phyloP scores from a whole-genome alignment of 2,329 filamentous ascomycete genomes.

The Pseudogymnoascus sp. region DNA sequence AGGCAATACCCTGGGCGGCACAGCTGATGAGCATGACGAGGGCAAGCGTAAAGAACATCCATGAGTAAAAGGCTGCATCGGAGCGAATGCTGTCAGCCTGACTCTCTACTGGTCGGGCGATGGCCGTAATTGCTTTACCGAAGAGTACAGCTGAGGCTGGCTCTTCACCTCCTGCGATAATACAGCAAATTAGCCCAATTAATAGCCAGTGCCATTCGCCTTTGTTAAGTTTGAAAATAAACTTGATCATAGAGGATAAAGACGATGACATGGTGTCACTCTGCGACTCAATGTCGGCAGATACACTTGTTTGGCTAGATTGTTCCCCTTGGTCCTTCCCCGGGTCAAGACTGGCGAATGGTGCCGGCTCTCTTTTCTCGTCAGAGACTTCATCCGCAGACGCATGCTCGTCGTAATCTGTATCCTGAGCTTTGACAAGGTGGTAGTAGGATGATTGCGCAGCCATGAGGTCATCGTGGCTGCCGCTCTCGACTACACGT shows the following conservation, averaged over 20 bases:
- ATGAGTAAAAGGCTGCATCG: conserved; percentile 39
- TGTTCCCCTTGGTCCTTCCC: conserved; percentile 21
- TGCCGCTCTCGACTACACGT: neutral
- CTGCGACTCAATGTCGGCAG: neutral
- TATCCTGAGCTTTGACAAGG: conserved; percentile 41
- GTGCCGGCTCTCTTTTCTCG: too few species aligned
- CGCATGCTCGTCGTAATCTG: conserved; percentile 17
- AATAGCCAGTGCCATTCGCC: too few species aligned
- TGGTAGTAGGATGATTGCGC: conserved; percentile 33
- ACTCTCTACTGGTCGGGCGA: too few species aligned
- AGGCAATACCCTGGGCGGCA: conserved; percentile 23
- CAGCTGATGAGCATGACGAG: conserved; percentile 33
- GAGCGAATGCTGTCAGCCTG: conserved; percentile 16
- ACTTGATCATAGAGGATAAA: conserved; percentile 35
- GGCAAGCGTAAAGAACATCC: conserved; percentile 45
- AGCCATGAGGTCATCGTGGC: conserved; percentile 28
- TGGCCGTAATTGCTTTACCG: conserved; percentile 20
- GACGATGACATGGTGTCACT: neutral
- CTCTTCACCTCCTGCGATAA: conserved; percentile 33
- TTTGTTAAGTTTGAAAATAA: conserved; percentile 33
- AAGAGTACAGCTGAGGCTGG: conserved; percentile 32
- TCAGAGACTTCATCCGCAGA: too few species aligned
- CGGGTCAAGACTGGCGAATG: conserved; percentile 13
- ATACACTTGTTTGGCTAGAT: neutral
- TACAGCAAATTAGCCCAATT: conserved; percentile 31